Conservation (phyloP, 2,329 filamentous ascomycete species). For the Fusarium sp. region DNA sequence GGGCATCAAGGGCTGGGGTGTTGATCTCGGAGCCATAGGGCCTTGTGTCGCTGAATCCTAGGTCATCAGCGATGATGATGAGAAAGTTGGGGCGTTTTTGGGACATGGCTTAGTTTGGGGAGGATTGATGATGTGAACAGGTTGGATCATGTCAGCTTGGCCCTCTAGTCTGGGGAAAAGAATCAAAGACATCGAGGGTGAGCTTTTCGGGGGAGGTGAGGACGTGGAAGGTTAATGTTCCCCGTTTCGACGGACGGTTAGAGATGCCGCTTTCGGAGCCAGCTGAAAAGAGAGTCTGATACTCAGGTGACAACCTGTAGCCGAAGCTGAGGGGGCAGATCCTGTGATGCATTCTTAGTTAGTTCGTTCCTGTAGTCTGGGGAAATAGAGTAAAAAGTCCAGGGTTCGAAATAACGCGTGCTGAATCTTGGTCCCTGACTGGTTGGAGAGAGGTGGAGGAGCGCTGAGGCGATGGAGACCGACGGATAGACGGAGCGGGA, state of each 20-base stretch:
- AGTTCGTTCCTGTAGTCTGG: no score
- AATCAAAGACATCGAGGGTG: not conserved
- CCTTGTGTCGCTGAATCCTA: constrained; percentile 41
- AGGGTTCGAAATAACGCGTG: no score
- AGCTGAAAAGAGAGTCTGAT: no score
- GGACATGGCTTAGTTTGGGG: not conserved
- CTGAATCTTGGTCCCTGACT: no score
- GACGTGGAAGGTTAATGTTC: not conserved
- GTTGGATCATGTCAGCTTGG: not conserved
- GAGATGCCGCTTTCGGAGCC: no score
- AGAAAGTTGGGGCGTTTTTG: constrained; percentile 42
- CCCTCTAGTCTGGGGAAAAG: not conserved
- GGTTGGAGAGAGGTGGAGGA: no score
- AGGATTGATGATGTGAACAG: not conserved
- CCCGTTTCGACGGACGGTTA: not conserved
- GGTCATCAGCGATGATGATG: constrained; percentile 44
- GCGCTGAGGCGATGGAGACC: no score
- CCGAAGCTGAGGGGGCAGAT: no score
- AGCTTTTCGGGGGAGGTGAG: not conserved
- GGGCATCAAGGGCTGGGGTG: constrained; percentile 66
- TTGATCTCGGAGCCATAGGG: constrained; percentile 67
- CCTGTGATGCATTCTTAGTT: no score
- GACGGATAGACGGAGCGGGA: not conserved
- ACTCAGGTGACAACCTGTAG: no score
- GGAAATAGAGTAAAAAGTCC: no score